phyloP scores from a whole-genome alignment of 1,139 yeast species.

The Pichia kudriavzevii region DNA sequence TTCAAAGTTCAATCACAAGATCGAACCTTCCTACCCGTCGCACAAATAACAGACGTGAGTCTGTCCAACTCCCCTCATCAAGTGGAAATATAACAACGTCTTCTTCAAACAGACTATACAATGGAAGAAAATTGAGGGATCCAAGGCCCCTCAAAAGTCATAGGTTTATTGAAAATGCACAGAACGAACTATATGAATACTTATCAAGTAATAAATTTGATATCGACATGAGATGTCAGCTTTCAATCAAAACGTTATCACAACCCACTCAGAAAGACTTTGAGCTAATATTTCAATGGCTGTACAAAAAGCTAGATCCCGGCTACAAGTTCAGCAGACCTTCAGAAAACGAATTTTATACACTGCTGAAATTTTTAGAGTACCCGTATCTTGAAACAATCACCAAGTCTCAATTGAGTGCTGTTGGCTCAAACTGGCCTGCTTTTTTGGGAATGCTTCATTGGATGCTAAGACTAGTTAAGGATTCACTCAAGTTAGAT shows the following conservation, averaged over 20 bases:
- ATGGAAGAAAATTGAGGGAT: constrained; percentile 33
- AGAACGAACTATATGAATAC: constrained; percentile 61
- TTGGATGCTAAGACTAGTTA: constrained; percentile 61
- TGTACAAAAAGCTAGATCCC: constrained; percentile 73
- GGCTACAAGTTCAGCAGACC: constrained; percentile 61
- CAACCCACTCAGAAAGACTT: constrained; percentile 89
- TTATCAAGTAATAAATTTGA: constrained; percentile 60
- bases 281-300: constrained; percentile 68
- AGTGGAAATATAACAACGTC: constrained; percentile 14
- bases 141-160: constrained; percentile 75
- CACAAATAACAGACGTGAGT: constrained; percentile 4
- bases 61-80: constrained; percentile 20
- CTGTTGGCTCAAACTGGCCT: constrained; percentile 90
- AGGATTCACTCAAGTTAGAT: constrained; percentile 31
- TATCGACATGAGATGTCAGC: constrained; percentile 61
- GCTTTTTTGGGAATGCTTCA: constrained; percentile 71
- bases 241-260: constrained; percentile 56
- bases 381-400: constrained; percentile 81
- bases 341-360: constrained; percentile 70
- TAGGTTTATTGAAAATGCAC: constrained; percentile 55
- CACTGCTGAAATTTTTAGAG: constrained; percentile 52
- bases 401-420: constrained; percentile 77
- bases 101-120: constrained; percentile 10
- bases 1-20: constrained; percentile 23
- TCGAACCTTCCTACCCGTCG: constrained; percentile 10